Evolutionary conservation across 2,329 filamentous ascomycete genomes (phyloP).

Genomic region (Monascus ruber): DNA sequence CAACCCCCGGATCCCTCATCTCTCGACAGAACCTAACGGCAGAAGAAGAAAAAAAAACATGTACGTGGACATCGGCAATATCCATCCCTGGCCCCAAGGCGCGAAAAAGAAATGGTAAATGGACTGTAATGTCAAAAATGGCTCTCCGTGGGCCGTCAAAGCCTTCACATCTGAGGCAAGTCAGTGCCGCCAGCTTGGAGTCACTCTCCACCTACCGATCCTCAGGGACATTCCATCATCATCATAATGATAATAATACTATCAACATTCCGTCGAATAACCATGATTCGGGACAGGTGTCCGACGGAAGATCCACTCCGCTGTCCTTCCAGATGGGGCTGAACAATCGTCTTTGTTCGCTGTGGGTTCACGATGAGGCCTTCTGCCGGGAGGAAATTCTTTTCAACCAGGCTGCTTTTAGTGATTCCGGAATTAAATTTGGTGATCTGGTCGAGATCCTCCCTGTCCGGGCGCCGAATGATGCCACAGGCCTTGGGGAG

Average conservation of each 20-base stretch:
- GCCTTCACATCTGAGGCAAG: slow-evolving; percentile 30
- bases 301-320: slow-evolving; percentile 15
- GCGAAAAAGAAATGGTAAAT: neutral
- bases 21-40: too few relatives aligned
- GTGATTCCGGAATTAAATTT: slow-evolving; percentile 48
- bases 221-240: slow-evolving; percentile 12
- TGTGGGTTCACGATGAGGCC: slow-evolving; percentile 58
- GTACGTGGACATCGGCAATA: too few relatives aligned
- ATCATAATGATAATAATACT: slow-evolving; percentile 8
- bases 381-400: slow-evolving; percentile 69
- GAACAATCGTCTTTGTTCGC: slow-evolving; percentile 30
- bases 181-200: slow-evolving; percentile 30
- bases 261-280: slow-evolving; percentile 1
- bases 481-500: slow-evolving; percentile 20
- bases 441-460: slow-evolving; percentile 65
- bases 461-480: slow-evolving; percentile 38
- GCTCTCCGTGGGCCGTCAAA: slow-evolving; percentile 28
- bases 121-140: slow-evolving; percentile 12
- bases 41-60: too few relatives aligned
- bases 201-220: slow-evolving; percentile 21
- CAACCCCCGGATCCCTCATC: too few relatives aligned
- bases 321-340: slow-evolving; percentile 15
- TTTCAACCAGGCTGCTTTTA: slow-evolving; percentile 62
- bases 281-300: slow-evolving; percentile 7
- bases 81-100: too few relatives aligned